Evolutionary conservation across 176 grass and related monocot species (phyloP).

Genomic region (Typha latifolia): DNA sequence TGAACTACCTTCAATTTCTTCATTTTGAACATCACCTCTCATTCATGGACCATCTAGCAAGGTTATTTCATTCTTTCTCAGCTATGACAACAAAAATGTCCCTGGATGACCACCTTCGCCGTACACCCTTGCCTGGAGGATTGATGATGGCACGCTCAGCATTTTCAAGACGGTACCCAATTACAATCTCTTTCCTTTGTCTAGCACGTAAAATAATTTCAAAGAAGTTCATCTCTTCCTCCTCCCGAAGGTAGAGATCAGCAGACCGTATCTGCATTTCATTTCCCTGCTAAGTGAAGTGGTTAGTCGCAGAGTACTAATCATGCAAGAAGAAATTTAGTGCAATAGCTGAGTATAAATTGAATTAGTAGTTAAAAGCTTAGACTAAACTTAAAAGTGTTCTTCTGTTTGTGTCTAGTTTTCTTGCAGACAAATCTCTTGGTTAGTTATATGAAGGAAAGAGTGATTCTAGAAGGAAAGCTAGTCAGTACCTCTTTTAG

Average conservation of each 20-base stretch:
- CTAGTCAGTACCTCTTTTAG: too few species aligned
- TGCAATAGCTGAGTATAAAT: neutral
- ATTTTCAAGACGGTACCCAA: constrained; percentile 47
- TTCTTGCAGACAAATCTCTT: too few species aligned
- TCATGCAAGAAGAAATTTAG: neutral
- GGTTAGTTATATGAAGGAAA: too few species aligned
- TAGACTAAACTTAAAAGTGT: neutral
- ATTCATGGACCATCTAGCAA: neutral
- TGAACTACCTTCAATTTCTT: neutral
- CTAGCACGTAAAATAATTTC: constrained; percentile 59
- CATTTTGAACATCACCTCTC: neutral
- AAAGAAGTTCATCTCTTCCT: constrained; percentile 62
- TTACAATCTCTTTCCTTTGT: constrained; percentile 69
- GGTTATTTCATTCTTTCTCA: constrained; percentile 48
- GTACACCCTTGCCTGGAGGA: constrained; percentile 39
- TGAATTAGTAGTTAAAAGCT: neutral
- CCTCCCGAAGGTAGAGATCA: constrained; percentile 46
- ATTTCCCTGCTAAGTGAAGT: constrained; percentile 36
- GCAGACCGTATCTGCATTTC: constrained; percentile 54
- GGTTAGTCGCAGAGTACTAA: constrained; percentile 1
- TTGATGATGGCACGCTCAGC: constrained; percentile 60
- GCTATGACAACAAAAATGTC: constrained; percentile 66
- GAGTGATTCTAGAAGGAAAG: too few species aligned
- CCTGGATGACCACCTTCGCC: constrained; percentile 38
- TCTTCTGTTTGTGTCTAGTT: too few species aligned